Percentiles rank a stretch among this genome's conserved stretches.
Evolutionary conservation across 164 flowering plant genomes (phyloP).

Genomic region (Cinnamomum chago): DNA sequence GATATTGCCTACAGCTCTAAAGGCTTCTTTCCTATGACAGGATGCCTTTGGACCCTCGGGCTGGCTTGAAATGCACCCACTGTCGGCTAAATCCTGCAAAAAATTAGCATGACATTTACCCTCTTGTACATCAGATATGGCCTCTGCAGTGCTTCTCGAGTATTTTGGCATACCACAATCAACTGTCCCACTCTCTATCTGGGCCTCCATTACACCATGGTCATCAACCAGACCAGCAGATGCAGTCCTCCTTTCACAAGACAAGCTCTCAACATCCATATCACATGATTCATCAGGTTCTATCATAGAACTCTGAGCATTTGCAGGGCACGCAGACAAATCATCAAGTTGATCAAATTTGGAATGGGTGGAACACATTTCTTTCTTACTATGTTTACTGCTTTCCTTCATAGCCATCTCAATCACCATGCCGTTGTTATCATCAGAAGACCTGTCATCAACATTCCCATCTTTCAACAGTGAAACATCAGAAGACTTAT

Average conservation of each 20-base stretch:
- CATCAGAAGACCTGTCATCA: slow-evolving; percentile 16
- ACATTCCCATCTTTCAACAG: slow-evolving; percentile 16
- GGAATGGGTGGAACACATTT: slow-evolving; percentile 13
- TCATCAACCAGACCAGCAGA: slow-evolving; percentile 11
- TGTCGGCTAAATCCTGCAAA: slow-evolving; percentile 18
- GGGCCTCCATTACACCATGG: slow-evolving; percentile 11
- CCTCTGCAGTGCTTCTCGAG: slow-evolving; percentile 9
- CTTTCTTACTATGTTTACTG: slow-evolving; percentile 16
- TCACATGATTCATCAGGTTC: slow-evolving; percentile 18
- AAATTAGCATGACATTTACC: slow-evolving; percentile 17
- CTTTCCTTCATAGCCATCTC: slow-evolving; percentile 8
- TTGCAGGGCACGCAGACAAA: slow-evolving; percentile 19
- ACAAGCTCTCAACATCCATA: slow-evolving; percentile 17
- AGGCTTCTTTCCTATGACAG: slow-evolving; percentile 26
- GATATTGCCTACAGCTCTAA: slow-evolving; percentile 15
- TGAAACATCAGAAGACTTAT: slow-evolving; percentile 11
- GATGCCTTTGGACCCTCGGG: slow-evolving; percentile 22
- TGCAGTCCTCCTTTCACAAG: slow-evolving; percentile 2
- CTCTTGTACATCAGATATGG: slow-evolving; percentile 17
- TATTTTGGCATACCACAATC: slow-evolving; percentile 12
- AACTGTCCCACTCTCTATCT: slow-evolving; percentile 21
- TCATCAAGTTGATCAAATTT: slow-evolving; percentile 15
- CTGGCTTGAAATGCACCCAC: slow-evolving; percentile 17
- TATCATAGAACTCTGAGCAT: slow-evolving; percentile 14
- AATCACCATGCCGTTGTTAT: slow-evolving; percentile 16